These are phyloP conservation scores for Collybiopsis confluens DNA, from an alignment of 768 basidiomycete genomes.

Conservation along the genomic window DNA sequence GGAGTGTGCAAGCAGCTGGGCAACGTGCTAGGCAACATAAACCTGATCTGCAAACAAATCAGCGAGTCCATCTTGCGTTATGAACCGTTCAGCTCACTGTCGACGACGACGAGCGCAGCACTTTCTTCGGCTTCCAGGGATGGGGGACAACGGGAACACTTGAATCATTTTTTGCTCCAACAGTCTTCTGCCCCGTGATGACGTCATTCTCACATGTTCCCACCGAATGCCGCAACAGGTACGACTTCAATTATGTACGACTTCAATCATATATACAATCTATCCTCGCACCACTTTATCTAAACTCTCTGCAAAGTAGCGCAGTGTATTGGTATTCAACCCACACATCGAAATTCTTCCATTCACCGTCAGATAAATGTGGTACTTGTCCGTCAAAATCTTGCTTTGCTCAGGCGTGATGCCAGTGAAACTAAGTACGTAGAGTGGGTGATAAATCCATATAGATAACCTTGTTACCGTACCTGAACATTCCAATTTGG, in stretches of 20 bases:
- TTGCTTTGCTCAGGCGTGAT: conserved; percentile 63
- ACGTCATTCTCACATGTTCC: not conserved
- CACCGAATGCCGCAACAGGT: too few species aligned
- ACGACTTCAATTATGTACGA: not conserved
- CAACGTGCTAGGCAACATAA: conserved; percentile 12
- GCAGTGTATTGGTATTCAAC: conserved; percentile 75
- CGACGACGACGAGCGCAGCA: not conserved
- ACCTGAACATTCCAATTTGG: conserved; percentile 99
- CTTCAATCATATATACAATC: not conserved
- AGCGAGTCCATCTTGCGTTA: too few species aligned
- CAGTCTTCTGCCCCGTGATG: not conserved
- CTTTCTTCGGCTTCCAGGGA: not conserved
- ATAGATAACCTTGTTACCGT: conserved; percentile 19
- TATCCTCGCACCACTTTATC: conserved; percentile 59
- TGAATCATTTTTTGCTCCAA: too few species aligned
- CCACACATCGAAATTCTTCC: conserved; percentile 96
- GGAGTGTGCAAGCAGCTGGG: conserved; percentile 2
- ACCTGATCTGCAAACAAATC: conserved; percentile 6
- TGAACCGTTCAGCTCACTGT: not conserved
- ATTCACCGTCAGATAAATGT: conserved; percentile 83
- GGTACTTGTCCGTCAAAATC: conserved; percentile 63
- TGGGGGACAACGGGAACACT: not conserved
- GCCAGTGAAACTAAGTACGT: conserved; percentile 70
- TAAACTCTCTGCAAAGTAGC: conserved; percentile 66
- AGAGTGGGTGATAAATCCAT: not conserved